These are phyloP conservation scores for Mycena citricolor DNA, from an alignment of 1,284 basidiomycete species.

Conservation along the genomic window DNA sequence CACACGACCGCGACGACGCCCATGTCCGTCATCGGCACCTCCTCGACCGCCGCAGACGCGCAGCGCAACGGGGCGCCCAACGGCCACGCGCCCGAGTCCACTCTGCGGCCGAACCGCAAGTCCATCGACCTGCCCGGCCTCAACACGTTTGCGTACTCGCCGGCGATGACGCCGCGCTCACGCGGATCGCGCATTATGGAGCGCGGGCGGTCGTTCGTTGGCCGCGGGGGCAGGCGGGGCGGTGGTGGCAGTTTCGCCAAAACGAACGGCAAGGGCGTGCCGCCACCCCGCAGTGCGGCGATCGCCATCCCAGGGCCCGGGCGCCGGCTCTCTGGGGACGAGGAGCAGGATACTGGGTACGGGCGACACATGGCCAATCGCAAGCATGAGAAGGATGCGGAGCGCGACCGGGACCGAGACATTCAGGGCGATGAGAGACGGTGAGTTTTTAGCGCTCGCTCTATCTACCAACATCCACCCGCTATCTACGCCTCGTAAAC, in stretches of 20 bases:
- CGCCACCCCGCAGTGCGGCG: conserved; percentile 20
- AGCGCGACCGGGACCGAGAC: conserved; percentile 5
- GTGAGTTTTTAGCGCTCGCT: not conserved
- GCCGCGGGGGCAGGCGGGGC: conserved; percentile 2
- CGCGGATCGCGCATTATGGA: conserved; percentile 12
- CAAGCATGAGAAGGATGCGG: conserved; percentile 14
- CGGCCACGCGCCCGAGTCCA: conserved; percentile 33
- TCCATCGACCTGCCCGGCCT: conserved; percentile 78
- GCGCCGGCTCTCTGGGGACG: not conserved
- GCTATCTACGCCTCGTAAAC: no score
- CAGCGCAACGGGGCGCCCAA: no score
- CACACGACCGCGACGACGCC: no score
- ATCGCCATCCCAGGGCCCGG: conserved; percentile 16
- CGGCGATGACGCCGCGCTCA: conserved; percentile 23
- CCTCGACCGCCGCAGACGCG: no score
- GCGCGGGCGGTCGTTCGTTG: conserved; percentile 5
- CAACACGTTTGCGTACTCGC: conserved; percentile 55
- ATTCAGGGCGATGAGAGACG: not conserved
- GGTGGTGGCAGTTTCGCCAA: not conserved
- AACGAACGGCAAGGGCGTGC: conserved; percentile 10
- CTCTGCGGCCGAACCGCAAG: conserved; percentile 67
- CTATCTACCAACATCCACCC: no score
- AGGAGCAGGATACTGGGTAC: conserved; percentile 17
- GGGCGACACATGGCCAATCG: conserved; percentile 16
- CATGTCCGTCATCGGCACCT: no score